phyloP scores from a whole-genome alignment of 129 eudicot species.

The Pulicaria dysenterica region DNA sequence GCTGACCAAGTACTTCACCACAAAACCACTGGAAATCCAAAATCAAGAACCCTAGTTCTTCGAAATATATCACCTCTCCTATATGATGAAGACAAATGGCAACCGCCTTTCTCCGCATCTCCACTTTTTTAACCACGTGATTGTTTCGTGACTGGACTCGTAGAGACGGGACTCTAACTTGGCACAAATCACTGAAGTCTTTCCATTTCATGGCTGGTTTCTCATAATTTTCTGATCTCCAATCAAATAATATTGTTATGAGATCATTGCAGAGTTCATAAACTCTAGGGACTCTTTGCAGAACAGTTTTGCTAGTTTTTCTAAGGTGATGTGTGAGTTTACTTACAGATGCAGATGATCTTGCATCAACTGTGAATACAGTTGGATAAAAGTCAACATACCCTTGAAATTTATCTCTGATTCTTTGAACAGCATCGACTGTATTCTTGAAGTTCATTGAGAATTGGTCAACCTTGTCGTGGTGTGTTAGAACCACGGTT shows the following conservation, averaged over 20 bases:
- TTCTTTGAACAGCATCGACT: conserved; percentile 51
- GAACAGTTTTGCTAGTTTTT: conserved; percentile 64
- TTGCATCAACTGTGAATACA: conserved; percentile 84
- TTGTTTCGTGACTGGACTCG: conserved; percentile 71
- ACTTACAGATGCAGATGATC: conserved; percentile 83
- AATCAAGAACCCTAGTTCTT: conserved; percentile 69
- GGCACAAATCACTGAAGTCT: conserved; percentile 77
- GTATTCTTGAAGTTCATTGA: conserved; percentile 49
- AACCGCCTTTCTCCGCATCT: conserved; percentile 71
- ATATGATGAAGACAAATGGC: conserved; percentile 75
- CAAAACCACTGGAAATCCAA: conserved; percentile 91
- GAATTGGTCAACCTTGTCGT: conserved; percentile 59
- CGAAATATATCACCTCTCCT: conserved; percentile 92
- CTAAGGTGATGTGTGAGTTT: conserved; percentile 83
- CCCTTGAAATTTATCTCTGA: conserved; percentile 71
- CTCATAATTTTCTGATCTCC: conserved; percentile 70
- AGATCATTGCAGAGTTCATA: conserved; percentile 85
- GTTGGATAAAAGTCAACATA: conserved; percentile 71
- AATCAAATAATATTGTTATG: conserved; percentile 51
- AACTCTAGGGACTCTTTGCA: conserved; percentile 79
- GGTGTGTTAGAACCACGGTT: conserved; percentile 78
- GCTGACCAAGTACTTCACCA: conserved; percentile 74
- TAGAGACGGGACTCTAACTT: conserved; percentile 63
- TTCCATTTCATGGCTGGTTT: conserved; percentile 82
- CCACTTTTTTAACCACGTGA: conserved; percentile 54